Evolutionary conservation across 176 grass and related monocot genomes (phyloP).

Genomic region (Oryza meridionalis): DNA sequence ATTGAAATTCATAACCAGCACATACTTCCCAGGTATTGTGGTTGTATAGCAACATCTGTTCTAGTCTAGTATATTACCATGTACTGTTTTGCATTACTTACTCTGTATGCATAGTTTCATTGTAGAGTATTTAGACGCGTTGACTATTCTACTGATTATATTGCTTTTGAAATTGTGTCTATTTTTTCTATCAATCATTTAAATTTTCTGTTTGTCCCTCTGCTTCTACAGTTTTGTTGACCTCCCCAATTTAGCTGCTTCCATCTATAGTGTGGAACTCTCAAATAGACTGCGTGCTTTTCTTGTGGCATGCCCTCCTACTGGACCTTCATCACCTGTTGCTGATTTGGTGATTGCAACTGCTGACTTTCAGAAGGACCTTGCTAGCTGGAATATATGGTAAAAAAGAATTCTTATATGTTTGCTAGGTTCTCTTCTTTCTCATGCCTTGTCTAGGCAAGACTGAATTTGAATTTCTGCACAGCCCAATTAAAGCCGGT

Average conservation of each 20-base stretch:
- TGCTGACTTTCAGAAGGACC: slow-evolving; percentile 94
- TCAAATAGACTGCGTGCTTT: slow-evolving; percentile 85
- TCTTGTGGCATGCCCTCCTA: slow-evolving; percentile 87
- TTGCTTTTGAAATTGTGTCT: slow-evolving; percentile 9
- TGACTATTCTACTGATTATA: background rate
- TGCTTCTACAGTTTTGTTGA: slow-evolving; percentile 78
- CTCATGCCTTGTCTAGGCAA: slow-evolving; percentile 2
- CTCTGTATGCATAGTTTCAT: background rate
- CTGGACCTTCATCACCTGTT: slow-evolving; percentile 83
- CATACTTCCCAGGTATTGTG: slow-evolving; percentile 77
- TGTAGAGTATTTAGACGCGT: background rate
- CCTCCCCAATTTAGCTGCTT: slow-evolving; percentile 77
- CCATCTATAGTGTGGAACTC: slow-evolving; percentile 88
- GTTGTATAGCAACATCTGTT: slow-evolving; percentile 11
- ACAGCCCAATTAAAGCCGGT: slow-evolving; percentile 81
- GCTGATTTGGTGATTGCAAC: slow-evolving; percentile 91
- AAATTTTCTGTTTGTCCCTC: slow-evolving; percentile 27
- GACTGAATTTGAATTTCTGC: slow-evolving; percentile 35
- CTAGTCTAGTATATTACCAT: slow-evolving; percentile 6
- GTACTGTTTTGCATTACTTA: background rate
- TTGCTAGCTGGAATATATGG: slow-evolving; percentile 94
- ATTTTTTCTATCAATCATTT: slow-evolving; percentile 3
- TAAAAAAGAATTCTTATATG: slow-evolving; percentile 38
- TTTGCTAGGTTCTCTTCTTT: slow-evolving; percentile 20
- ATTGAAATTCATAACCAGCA: slow-evolving; percentile 99